A percentile compares a stretch with the other conserved stretches of the same genome.
Conservation (phyloP, 306 rosid species). For the Quercus agrifolia region DNA sequence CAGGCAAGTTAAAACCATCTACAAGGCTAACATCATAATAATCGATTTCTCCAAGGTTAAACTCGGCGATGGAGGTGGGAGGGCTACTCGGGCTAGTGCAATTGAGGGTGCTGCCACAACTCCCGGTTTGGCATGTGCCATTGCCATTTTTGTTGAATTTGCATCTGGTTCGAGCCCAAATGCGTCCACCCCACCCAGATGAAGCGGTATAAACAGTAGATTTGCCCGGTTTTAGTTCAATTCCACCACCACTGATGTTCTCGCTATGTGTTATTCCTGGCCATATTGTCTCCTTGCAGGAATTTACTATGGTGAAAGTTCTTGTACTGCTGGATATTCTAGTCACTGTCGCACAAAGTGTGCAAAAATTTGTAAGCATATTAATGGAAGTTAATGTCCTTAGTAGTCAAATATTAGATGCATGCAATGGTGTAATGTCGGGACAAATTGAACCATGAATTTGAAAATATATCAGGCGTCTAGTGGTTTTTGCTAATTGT, state of each 20-base stretch:
- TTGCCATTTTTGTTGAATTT: slow-evolving; percentile 46
- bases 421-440: not conserved
- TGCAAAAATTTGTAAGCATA: not conserved
- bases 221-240: slow-evolving; percentile 40
- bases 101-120: slow-evolving; percentile 44
- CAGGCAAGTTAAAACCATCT: slow-evolving; percentile 65
- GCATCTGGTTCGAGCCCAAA: slow-evolving; percentile 66
- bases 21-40: slow-evolving; percentile 65
- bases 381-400: not conserved
- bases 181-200: slow-evolving; percentile 48
- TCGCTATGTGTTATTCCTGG: slow-evolving; percentile 49
- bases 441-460: not conserved
- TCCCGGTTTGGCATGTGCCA: slow-evolving; percentile 58
- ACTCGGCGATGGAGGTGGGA: slow-evolving; percentile 52
- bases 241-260: slow-evolving; percentile 45
- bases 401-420: not conserved
- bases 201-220: slow-evolving; percentile 44
- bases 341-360: slow-evolving; percentile 24
- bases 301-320: slow-evolving; percentile 46
- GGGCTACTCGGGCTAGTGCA: slow-evolving; percentile 48
- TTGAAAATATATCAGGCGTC: not conserved
- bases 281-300: slow-evolving; percentile 65
- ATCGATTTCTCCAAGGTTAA: slow-evolving; percentile 44
- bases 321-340: slow-evolving; percentile 26
- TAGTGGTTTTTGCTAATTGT: not conserved